A percentile compares a stretch with the other conserved stretches of the same genome.
Evolutionary conservation across 2,329 filamentous ascomycete genomes (phyloP).

Genomic region (Sordariomycetes sp.): DNA sequence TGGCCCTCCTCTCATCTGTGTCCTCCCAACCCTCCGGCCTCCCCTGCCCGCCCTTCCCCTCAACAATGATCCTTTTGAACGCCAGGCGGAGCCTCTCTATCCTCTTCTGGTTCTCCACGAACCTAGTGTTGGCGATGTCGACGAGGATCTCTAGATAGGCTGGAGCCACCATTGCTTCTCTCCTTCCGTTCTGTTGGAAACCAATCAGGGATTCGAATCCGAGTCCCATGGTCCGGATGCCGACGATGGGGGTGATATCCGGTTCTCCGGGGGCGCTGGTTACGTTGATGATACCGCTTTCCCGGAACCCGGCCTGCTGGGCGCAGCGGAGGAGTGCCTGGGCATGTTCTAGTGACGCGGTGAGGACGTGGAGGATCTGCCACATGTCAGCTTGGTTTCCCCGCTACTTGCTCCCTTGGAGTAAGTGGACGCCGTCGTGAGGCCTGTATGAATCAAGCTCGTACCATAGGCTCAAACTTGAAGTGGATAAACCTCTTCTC

Average conservation of each 20-base stretch:
- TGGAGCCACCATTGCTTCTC: conserved; percentile 46
- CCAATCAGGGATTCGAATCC: conserved; percentile 76
- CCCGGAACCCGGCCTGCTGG: conserved; percentile 74
- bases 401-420: neutral
- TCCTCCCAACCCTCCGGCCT: conserved; percentile 40
- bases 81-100: conserved; percentile 53
- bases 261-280: neutral
- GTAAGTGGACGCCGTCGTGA: too few relatives aligned
- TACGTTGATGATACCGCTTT: conserved; percentile 69
- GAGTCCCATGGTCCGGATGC: conserved; percentile 73
- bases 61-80: conserved; percentile 25
- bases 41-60: neutral
- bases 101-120: conserved; percentile 56
- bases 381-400: neutral
- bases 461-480: conserved; percentile 91
- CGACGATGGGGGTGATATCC: conserved; percentile 55
- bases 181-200: conserved; percentile 25
- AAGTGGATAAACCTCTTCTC: conserved; percentile 58
- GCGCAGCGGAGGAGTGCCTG: conserved; percentile 67
- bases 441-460: too few relatives aligned
- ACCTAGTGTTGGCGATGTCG: conserved; percentile 62
- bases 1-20: conserved; percentile 35
- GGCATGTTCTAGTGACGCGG: conserved; percentile 64
- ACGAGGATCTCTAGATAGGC: conserved; percentile 59
- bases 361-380: conserved; percentile 81